Conservation (phyloP, 2,329 filamentous ascomycete genomes). For the Arthrobotrys pseudoclavata region DNA sequence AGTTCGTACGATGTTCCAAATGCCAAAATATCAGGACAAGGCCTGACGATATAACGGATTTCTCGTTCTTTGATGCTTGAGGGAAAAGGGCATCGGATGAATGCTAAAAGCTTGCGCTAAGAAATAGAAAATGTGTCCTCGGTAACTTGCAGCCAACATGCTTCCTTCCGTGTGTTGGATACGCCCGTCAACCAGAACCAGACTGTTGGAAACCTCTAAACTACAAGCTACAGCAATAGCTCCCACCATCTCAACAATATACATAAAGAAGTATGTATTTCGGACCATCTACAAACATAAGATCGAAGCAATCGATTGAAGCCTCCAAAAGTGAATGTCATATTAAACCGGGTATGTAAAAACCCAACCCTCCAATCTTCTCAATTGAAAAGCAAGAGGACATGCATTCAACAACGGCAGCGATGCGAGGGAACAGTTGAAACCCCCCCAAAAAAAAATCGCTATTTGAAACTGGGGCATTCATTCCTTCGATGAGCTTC, state of each 20-base stretch:
- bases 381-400: neutral
- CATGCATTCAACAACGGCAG: neutral
- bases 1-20: neutral
- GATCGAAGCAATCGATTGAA: neutral
- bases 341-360: neutral
- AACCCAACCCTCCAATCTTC: neutral
- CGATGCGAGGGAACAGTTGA: neutral
- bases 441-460: constrained; percentile 26
- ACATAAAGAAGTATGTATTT: neutral
- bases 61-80: neutral
- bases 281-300: neutral
- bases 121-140: constrained; percentile 22
- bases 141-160: constrained; percentile 10
- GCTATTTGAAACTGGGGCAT: constrained; percentile 44
- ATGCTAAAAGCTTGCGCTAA: neutral
- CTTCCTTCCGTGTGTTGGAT: constrained; percentile 28
- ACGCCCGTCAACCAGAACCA: constrained; percentile 31
- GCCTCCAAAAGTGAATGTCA: neutral
- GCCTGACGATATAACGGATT: neutral
- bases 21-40: neutral
- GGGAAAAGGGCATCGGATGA: neutral
- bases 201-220: neutral
- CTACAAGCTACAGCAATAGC: neutral
- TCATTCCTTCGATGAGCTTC: constrained; percentile 14
- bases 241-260: neutral